A percentile compares a stretch with the other conserved stretches of the same genome.
These are phyloP conservation scores for Mycena amicta DNA, from an alignment of 768 basidiomycete genomes.

Conservation along the genomic window DNA sequence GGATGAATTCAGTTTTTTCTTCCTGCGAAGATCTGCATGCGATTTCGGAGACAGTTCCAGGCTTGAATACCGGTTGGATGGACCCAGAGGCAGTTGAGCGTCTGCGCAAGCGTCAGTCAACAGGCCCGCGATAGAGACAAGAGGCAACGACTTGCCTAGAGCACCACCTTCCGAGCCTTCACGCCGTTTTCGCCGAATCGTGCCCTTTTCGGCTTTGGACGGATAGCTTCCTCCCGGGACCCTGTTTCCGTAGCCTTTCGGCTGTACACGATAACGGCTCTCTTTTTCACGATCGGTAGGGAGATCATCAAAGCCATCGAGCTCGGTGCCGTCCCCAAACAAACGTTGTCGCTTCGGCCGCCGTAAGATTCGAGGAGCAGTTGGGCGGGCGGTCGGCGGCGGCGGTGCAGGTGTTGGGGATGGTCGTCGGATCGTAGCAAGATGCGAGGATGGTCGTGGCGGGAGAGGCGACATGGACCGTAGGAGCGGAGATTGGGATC, in stretches of 20 bases:
- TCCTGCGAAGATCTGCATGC: slow-evolving; percentile 38
- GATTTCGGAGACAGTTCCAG: slow-evolving; percentile 54
- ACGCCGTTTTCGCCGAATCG: slow-evolving; percentile 57
- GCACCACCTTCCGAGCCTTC: slow-evolving; percentile 42
- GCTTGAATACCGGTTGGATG: slow-evolving; percentile 58
- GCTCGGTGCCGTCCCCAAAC: slow-evolving; percentile 87
- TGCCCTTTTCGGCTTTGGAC: slow-evolving; percentile 53
- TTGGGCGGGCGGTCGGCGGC: slow-evolving; percentile 42
- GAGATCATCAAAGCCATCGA: slow-evolving; percentile 87
- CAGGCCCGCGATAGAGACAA: neutral
- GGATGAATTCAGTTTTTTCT: slow-evolving; percentile 56
- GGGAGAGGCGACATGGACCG: slow-evolving; percentile 64
- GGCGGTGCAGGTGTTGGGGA: slow-evolving; percentile 31
- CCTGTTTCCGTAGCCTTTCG: slow-evolving; percentile 68
- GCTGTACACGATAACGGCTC: slow-evolving; percentile 71
- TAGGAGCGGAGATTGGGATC: slow-evolving; percentile 36
- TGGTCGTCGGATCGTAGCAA: slow-evolving; percentile 42
- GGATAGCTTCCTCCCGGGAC: slow-evolving; percentile 57
- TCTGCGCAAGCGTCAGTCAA: slow-evolving; percentile 6
- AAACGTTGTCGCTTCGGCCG: slow-evolving; percentile 76
- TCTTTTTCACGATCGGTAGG: slow-evolving; percentile 85
- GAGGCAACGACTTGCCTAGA: slow-evolving; percentile 40
- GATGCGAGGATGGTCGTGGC: slow-evolving; percentile 59
- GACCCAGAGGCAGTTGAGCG: slow-evolving; percentile 28
- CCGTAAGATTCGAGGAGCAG: slow-evolving; percentile 67